These are phyloP conservation scores for Raphidocelis subcapitata DNA, from an alignment of 139 green algal genomes.

Conservation along the genomic window DNA sequence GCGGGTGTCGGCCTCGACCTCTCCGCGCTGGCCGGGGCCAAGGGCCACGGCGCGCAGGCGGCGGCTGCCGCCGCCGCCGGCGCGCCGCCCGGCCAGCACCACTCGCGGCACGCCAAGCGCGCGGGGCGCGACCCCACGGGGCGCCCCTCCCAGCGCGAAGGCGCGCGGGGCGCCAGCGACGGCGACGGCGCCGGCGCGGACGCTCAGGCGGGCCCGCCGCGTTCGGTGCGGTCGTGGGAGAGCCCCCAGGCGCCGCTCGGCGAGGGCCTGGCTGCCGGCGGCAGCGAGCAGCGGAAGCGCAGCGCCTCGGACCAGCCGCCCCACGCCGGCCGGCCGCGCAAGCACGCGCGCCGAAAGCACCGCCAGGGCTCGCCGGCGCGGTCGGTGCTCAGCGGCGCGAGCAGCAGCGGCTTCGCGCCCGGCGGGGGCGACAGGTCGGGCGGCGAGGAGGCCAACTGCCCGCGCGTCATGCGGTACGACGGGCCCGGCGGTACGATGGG, in stretches of 20 bases:
- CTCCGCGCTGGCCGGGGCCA: not conserved
- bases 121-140: conserved; percentile 9
- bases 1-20: not conserved
- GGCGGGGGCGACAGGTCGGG: conserved; percentile 31
- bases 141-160: not conserved
- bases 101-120: too few species aligned
- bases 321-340: conserved; percentile 5
- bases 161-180: not conserved
- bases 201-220: not conserved
- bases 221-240: too few species aligned
- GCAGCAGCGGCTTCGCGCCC: conserved; percentile 43
- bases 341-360: conserved; percentile 31
- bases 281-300: conserved; percentile 21
- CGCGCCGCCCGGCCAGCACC: too few species aligned
- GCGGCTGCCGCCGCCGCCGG: too few species aligned
- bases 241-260: too few species aligned
- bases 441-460: conserved; percentile 42
- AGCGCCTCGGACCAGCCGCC: conserved; percentile 9
- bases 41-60: not conserved
- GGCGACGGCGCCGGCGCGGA: not conserved
- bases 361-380: conserved; percentile 26
- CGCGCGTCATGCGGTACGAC: conserved; percentile 31
- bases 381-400: conserved; percentile 41
- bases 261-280: too few species aligned
- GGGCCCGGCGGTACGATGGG: conserved; percentile 4